Base-by-base conservation (phyloP, 2,329 filamentous ascomycete genomes). In the Dactylonectria estremocensis region DNA sequence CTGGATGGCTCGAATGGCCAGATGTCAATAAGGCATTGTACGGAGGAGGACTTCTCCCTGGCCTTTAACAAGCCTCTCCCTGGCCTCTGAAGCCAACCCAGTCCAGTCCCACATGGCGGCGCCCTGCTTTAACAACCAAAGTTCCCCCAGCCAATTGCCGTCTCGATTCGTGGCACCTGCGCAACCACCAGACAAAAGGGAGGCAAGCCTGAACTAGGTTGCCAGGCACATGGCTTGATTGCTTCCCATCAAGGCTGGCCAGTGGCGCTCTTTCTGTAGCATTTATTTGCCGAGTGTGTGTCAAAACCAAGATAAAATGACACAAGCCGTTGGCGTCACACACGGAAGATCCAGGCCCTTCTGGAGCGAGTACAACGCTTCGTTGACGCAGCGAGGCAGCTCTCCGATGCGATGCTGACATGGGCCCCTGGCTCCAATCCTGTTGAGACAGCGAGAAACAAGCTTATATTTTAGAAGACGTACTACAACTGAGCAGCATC, bases 381-480 rank as follows among this genome's bases (percentile, higher is more conserved):
- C 24, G 24, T 28, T 7, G 24, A 28, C 11, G 35, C n/a, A 13
- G n/a, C 31, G 35, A 33, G 40, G 16, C 16, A 43, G 16, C 40
- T 43, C 3, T n/a, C 40, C 40, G 16, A n/a, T 6, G 14, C 14
- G 16, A n/a, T 6, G 40, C 14, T n/a, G 16, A 43, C 40, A 43
- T n/a, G 40, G 40, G 40, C 40, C 40, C 37, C 40, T 43, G 40
- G 40, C 40, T 43, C 40, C 14, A 18, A 43, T 16, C 16, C 56
- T n/a, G n/a, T 20, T n/a, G 31, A 28, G 22, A 10, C 45, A 50
- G 45, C 10, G 48, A 58, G 43, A 66, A 66, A 66, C 53, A 66
- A 66, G 64, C 64, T 66, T 66, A 66, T 54, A 50, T 66, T 58
- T 55, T 35, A 53, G 10, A 61, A 28, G 40, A 33, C 50, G 14